A percentile compares a stretch with the other conserved stretches of the same genome.
Conservation (phyloP, 192 early-diverging fungal species). For the Blastocladiella britannica region DNA sequence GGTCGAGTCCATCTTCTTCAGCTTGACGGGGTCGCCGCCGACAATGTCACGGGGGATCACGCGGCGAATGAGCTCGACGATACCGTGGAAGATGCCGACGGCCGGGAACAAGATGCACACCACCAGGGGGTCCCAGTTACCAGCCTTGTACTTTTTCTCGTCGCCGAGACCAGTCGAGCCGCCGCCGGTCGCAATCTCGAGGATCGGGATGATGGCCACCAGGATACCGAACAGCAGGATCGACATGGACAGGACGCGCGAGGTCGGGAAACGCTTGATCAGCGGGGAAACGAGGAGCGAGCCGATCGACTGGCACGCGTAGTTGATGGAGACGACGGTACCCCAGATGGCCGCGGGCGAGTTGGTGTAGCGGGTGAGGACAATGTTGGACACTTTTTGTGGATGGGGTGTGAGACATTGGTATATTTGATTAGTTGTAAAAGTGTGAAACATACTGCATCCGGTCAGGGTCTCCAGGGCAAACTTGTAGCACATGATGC, state of each 20-base stretch:
- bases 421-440: conserved; percentile 6
- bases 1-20: conserved; percentile 32
- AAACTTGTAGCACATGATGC: conserved; percentile 38
- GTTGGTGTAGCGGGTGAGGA: conserved; percentile 2
- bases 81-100: conserved; percentile 28
- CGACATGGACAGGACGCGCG: conserved; percentile 16
- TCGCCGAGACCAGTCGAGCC: conserved; percentile 6
- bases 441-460: conserved; percentile 9
- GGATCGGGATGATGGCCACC: conserved; percentile 22
- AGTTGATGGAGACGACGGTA: conserved; percentile 18
- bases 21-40: conserved; percentile 33
- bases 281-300: conserved; percentile 27
- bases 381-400: conserved; percentile 7
- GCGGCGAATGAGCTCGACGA: conserved; percentile 36
- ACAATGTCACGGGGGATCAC: conserved; percentile 36
- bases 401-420: conserved; percentile 11
- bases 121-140: conserved; percentile 14
- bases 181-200: conserved; percentile 29
- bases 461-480: conserved; percentile 21
- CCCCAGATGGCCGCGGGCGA: conserved; percentile 2
- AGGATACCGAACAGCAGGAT: conserved; percentile 20
- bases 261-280: conserved; percentile 18
- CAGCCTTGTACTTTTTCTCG: conserved; percentile 7
- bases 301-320: conserved; percentile 28
- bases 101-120: conserved; percentile 23